A percentile compares a stretch with the other conserved stretches of the same genome.
These are phyloP conservation scores for Colletotrichum scovillei DNA, from an alignment of 2,329 filamentous ascomycete genomes.

Conservation along the genomic window DNA sequence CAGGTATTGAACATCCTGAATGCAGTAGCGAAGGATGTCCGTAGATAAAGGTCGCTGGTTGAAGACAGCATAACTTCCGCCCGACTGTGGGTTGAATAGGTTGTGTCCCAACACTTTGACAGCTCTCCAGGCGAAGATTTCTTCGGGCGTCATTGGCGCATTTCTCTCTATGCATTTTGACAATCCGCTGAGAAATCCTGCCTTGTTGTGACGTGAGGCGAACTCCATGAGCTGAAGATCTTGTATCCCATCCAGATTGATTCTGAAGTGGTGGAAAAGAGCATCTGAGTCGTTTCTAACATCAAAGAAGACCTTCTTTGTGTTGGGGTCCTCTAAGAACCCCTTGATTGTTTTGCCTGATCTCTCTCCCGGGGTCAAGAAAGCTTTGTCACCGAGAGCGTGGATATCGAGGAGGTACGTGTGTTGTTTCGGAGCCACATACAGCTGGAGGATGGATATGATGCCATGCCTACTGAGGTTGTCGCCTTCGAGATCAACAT, in stretches of 20 bases:
- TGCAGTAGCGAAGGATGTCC: constrained; percentile 57
- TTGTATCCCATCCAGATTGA: constrained; percentile 56
- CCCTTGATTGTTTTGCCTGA: constrained; percentile 42
- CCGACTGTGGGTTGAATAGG: constrained; percentile 53
- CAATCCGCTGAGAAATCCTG: constrained; percentile 39
- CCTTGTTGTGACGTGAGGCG: constrained; percentile 42
- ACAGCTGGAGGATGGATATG: constrained; percentile 57
- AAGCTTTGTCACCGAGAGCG: constrained; percentile 48
- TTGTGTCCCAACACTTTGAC: constrained; percentile 49
- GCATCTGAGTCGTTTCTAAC: constrained; percentile 69
- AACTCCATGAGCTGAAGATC: constrained; percentile 70
- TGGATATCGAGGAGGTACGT: constrained; percentile 59
- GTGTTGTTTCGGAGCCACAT: constrained; percentile 42
- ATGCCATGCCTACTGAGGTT: constrained; percentile 54
- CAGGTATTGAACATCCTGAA: constrained; percentile 56
- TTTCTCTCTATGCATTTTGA: constrained; percentile 46
- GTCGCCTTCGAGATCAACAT: constrained; percentile 60
- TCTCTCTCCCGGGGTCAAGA: not conserved
- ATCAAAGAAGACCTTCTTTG: constrained; percentile 68
- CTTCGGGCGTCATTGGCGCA: constrained; percentile 16
- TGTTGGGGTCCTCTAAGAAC: constrained; percentile 55
- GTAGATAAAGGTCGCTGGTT: constrained; percentile 54
- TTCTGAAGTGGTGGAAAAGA: constrained; percentile 55
- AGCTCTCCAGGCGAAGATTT: constrained; percentile 42
- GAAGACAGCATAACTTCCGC: constrained; percentile 60